These are phyloP conservation scores for Mycena sp. DNA, from an alignment of 1,284 basidiomycete genomes.

Conservation along the genomic window DNA sequence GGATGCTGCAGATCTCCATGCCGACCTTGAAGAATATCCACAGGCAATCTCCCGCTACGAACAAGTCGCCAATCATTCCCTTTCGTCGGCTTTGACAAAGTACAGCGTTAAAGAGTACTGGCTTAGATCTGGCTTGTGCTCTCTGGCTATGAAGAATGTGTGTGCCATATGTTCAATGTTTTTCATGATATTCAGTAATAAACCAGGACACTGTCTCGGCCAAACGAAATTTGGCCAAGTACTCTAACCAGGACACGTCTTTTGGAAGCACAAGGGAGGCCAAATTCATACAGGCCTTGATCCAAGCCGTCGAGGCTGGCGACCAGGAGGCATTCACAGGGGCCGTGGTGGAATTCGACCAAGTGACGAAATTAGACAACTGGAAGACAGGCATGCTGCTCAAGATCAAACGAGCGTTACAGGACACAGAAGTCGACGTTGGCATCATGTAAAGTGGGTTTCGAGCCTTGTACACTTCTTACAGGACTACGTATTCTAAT, in stretches of 20 bases:
- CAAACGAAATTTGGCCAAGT: slow-evolving; percentile 79
- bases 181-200: slow-evolving; percentile 13
- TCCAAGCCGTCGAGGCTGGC: slow-evolving; percentile 83
- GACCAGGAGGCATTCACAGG: slow-evolving; percentile 84
- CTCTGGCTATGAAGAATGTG: slow-evolving; percentile 87
- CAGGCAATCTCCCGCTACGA: slow-evolving; percentile 91
- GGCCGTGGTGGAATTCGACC: slow-evolving; percentile 87
- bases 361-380: slow-evolving; percentile 90
- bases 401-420: slow-evolving; percentile 86
- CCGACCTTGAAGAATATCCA: slow-evolving; percentile 87
- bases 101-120: slow-evolving; percentile 99
- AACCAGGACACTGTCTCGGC: slow-evolving; percentile 87
- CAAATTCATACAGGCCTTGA: slow-evolving; percentile 83
- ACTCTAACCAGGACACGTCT: slow-evolving; percentile 80
- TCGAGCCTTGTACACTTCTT: background rate
- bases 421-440: slow-evolving; percentile 52
- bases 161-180: background rate
- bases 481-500: slow-evolving; percentile 14
- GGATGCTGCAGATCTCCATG: slow-evolving; percentile 95
- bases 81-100: slow-evolving; percentile 90
- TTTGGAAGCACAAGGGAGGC: slow-evolving; percentile 90
- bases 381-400: slow-evolving; percentile 94
- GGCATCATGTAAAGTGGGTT: slow-evolving; percentile 50
- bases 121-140: slow-evolving; percentile 89
- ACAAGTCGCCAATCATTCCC: slow-evolving; percentile 88